A percentile compares a stretch with the other conserved stretches of the same genome.
These are phyloP conservation scores for Ustilago xerochloae DNA, from an alignment of 1,284 basidiomycete genomes.

Conservation along the genomic window DNA sequence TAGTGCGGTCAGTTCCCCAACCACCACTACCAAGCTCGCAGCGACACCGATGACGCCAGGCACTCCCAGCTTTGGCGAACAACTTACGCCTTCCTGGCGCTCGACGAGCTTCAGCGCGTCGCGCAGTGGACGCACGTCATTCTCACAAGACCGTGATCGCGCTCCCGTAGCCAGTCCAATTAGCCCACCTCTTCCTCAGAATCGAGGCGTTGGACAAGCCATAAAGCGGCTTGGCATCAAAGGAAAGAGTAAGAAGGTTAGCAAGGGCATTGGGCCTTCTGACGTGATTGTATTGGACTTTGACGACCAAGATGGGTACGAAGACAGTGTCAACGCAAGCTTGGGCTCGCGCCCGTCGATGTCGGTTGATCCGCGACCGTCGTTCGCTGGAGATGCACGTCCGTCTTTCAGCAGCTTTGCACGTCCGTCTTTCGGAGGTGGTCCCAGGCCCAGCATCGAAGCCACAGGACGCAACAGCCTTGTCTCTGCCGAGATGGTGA, in stretches of 20 bases:
- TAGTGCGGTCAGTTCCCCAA: constrained; percentile 3
- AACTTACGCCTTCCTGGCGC: constrained; percentile 34
- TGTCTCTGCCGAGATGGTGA: constrained; percentile 14
- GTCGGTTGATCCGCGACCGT: constrained; percentile 24
- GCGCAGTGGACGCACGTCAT: constrained; percentile 27
- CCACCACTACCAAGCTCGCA: neutral
- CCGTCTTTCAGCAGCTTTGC: constrained; percentile 21
- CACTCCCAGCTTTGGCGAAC: constrained; percentile 13
- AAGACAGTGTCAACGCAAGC: neutral
- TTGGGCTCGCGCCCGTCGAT: constrained; percentile 19
- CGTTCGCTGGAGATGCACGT: constrained; percentile 24
- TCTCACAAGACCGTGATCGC: constrained; percentile 44
- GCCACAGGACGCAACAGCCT: constrained; percentile 12
- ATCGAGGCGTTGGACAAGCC: constrained; percentile 18
- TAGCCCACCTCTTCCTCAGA: constrained; percentile 25
- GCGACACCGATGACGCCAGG: constrained; percentile 22
- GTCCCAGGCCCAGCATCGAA: constrained; percentile 23
- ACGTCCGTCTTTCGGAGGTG: constrained; percentile 14
- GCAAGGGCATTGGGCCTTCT: constrained; percentile 36
- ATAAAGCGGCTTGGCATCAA: constrained; percentile 28
- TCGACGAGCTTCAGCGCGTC: constrained; percentile 20
- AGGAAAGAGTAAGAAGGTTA: constrained; percentile 15
- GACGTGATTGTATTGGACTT: constrained; percentile 21
- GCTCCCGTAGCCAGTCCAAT: constrained; percentile 42
- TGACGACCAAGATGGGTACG: constrained; percentile 2